A percentile compares a stretch with the other conserved stretches of the same genome.
phyloP scores from a whole-genome alignment of 495 filamentous ascomycete species.

The Achaetomiella virescens region DNA sequence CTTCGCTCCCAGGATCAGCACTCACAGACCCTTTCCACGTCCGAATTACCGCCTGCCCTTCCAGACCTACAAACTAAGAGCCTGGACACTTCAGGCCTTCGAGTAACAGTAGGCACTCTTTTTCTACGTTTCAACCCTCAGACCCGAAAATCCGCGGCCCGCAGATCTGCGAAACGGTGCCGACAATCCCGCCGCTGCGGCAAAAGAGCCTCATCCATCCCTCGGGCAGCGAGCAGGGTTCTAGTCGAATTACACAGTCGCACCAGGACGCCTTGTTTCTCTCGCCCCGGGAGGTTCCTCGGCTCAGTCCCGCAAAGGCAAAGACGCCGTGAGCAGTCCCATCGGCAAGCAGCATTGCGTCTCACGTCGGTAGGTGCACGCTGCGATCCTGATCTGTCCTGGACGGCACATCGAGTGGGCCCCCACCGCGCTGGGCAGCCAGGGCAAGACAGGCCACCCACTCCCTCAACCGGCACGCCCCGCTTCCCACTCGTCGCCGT shows the following conservation, averaged over 20 bases:
- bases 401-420: too few species aligned
- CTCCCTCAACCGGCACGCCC: too few species aligned
- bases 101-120: too few species aligned
- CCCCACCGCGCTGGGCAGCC: background rate
- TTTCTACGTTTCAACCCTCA: too few species aligned
- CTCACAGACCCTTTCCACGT: too few species aligned
- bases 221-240: slow-evolving; percentile 3
- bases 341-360: slow-evolving; percentile 4
- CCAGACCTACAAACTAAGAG: too few species aligned
- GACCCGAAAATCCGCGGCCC: background rate
- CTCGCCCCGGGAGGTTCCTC: background rate
- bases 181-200: background rate
- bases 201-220: slow-evolving; percentile 13
- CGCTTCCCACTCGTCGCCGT: background rate
- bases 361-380: background rate
- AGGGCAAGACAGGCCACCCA: too few species aligned
- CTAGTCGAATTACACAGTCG: background rate
- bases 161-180: slow-evolving; percentile 2
- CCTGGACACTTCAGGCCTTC: too few species aligned
- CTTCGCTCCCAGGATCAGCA: too few species aligned
- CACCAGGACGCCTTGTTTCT: slow-evolving; percentile 7
- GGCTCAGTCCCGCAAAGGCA: background rate
- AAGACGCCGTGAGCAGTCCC: too few species aligned
- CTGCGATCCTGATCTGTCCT: background rate
- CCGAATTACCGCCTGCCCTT: too few species aligned